Conservation (phyloP, 495 filamentous ascomycete genomes). For the Aspergillus conjunctus region DNA sequence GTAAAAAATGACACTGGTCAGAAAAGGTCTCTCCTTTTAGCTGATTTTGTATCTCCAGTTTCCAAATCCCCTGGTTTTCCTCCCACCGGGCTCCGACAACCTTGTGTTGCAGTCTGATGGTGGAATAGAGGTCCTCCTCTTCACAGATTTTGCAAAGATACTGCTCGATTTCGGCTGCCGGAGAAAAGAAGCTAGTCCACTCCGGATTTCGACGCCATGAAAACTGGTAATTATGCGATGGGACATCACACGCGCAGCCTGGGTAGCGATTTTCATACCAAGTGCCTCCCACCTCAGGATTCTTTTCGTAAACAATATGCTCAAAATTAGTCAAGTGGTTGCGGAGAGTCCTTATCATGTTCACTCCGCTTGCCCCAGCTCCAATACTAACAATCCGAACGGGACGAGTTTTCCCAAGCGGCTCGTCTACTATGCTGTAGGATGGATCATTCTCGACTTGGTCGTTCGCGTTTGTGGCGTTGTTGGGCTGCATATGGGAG, state of each 20-base stretch:
- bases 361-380: constrained; percentile 41
- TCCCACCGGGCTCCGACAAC: constrained; percentile 43
- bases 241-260: constrained; percentile 50
- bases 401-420: constrained; percentile 34
- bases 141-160: constrained; percentile 51
- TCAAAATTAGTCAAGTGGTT: constrained; percentile 36
- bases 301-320: constrained; percentile 49
- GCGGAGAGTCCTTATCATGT: constrained; percentile 43
- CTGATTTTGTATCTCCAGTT: constrained; percentile 20
- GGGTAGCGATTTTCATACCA: constrained; percentile 68
- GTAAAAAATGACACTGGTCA: constrained; percentile 39
- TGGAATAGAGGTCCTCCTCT: constrained; percentile 42
- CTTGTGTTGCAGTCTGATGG: constrained; percentile 38
- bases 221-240: constrained; percentile 31
- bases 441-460: too few relatives aligned
- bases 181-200: constrained; percentile 33
- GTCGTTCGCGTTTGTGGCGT: too few relatives aligned
- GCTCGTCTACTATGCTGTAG: too few relatives aligned
- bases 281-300: constrained; percentile 45
- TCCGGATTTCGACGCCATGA: constrained; percentile 40
- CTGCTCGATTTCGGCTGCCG: constrained; percentile 51
- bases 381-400: constrained; percentile 44
- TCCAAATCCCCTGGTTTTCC: constrained; percentile 44
- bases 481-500: too few relatives aligned
- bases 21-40: constrained; percentile 30